Evolutionary conservation across 345 rosid species (phyloP).

Genomic region (Erysimum cheiranthoides): DNA sequence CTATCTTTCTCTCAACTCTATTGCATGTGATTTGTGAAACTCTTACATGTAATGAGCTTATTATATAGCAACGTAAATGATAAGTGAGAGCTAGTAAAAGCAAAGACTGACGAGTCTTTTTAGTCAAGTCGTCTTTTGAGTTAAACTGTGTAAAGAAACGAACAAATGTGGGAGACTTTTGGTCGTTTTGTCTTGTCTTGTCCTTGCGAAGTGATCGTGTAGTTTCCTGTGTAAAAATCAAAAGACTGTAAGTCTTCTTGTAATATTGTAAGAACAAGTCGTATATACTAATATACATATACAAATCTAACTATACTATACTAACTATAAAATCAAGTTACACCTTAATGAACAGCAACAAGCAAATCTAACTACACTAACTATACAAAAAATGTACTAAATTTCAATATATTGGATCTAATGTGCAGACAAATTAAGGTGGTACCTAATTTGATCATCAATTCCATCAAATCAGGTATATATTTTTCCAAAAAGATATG

Average conservation of each 20-base stretch:
- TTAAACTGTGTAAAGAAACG: neutral
- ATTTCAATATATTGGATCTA: neutral
- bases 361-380: neutral
- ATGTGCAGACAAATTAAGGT: neutral
- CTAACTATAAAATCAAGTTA: neutral
- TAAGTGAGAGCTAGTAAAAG: neutral
- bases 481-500: too few species aligned
- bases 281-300: too few species aligned
- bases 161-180: slow-evolving; percentile 19
- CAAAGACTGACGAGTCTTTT: neutral
- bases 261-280: slow-evolving; percentile 54
- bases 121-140: neutral
- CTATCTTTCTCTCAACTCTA: slow-evolving; percentile 8
- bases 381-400: slow-evolving; percentile 7
- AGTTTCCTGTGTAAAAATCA: neutral
- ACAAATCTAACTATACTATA: too few species aligned
- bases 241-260: neutral
- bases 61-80: slow-evolving; percentile 1
- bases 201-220: neutral
- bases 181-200: neutral
- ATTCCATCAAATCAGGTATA: too few species aligned
- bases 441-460: too few species aligned
- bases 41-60: neutral
- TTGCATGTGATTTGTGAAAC: neutral
- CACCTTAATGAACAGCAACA: slow-evolving; percentile 16